Percentiles rank a stretch among this genome's conserved stretches.
phyloP scores from a whole-genome alignment of 176 grass and related monocot species.

The Ampelocalamus luodianensis region DNA sequence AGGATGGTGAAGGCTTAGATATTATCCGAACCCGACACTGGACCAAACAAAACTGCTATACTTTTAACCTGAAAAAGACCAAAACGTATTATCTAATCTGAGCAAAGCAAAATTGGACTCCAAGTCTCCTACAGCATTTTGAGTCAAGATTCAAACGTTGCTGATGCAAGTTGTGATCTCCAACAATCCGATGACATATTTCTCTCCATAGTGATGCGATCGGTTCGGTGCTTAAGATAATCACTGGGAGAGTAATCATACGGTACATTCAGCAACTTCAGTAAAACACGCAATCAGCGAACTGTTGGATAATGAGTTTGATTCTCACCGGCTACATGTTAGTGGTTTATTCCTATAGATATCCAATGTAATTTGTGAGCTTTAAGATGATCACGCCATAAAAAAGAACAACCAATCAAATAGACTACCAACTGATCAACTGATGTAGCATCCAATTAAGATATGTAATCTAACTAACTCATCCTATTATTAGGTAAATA shows the following conservation, averaged over 20 bases:
- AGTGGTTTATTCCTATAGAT: too few relatives aligned
- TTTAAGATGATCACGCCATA: too few relatives aligned
- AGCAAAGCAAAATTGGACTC: slow-evolving; percentile 2
- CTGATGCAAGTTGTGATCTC: slow-evolving; percentile 4
- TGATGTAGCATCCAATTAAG: background rate
- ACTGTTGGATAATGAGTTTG: background rate
- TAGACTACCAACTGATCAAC: background rate
- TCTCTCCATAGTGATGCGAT: background rate
- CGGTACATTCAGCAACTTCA: background rate
- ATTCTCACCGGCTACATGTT: too few relatives aligned
- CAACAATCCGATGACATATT: background rate
- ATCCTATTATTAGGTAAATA: too few relatives aligned
- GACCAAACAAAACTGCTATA: background rate
- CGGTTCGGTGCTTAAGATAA: background rate
- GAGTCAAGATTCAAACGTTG: background rate
- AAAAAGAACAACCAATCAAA: background rate
- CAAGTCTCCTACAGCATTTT: background rate
- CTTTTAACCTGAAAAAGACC: slow-evolving; percentile 22
- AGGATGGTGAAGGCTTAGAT: slow-evolving; percentile 16
- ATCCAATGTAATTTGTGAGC: too few relatives aligned
- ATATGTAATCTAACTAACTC: too few relatives aligned
- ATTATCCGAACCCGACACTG: slow-evolving; percentile 8
- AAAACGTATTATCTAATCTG: background rate
- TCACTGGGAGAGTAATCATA: background rate
- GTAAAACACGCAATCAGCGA: background rate